Base-by-base conservation (phyloP, 495 filamentous ascomycete species). In the Penicillium malachiteum region DNA sequence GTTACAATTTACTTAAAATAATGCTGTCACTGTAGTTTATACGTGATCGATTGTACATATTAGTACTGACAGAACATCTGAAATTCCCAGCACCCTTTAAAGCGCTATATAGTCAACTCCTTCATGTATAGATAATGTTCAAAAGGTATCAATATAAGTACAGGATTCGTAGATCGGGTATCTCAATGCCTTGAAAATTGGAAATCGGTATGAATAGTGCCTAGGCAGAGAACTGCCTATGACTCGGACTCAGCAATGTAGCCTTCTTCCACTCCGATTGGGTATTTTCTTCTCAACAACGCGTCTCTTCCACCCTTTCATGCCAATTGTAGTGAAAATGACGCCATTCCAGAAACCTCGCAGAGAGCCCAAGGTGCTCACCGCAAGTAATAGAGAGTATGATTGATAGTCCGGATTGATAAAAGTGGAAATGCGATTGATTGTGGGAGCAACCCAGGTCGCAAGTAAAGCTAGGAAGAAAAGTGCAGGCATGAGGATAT, bases 291-390 rank as follows among this genome's bases (percentile, higher is more conserved):
- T 12, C 26, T 46, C 43, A 12, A 11, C 13, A 13, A 26, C 43
- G 10, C 26, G 43, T 14, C 43, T 46, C 13, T 46, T 73, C 66
- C 68, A 65, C 6, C 67, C 68, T 37, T 73, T 69, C 59, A 73
- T 65, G 0, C 73, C 75, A 14, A 78, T 67, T 0, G 66, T 67
- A 9, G 77, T 57, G 52, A 76, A 80, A 1, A 80, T 72, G 4
- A 78, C 54, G 0, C 73, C 74, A 52, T 80, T 80, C 75, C 75
- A 80, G 43, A 80, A 78, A 8, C 77, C 77, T 1, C 76, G 62
- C 40, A 80, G 55, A 0, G 74, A 75, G 7, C 75, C 72, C 35
- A 72, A 65, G 6, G 63, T 61, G 38, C 68, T 76, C 10, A 78
- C 76, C 16, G 65, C 58, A 0, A 78, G 31, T 14, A 76, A 50